These are phyloP conservation scores for Gaultheria prostrata DNA, from an alignment of 148 eudicot genomes.

Conservation along the genomic window DNA sequence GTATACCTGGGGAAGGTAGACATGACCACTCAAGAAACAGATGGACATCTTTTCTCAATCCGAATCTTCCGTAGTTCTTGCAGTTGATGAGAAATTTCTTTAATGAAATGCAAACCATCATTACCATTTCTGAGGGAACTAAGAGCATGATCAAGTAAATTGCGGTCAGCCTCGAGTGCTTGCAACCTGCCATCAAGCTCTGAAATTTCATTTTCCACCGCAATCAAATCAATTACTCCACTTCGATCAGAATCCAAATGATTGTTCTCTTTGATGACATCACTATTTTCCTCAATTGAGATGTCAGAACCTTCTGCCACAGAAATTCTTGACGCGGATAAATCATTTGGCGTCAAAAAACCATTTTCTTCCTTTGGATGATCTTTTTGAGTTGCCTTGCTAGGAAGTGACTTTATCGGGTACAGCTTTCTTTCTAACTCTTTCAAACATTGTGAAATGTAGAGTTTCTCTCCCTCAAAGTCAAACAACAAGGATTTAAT, in stretches of 20 bases:
- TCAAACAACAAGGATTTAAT: constrained; percentile 4
- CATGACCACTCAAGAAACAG: constrained; percentile 14
- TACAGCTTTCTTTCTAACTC: constrained; percentile 31
- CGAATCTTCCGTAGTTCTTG: constrained; percentile 33
- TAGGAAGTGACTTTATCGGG: neutral
- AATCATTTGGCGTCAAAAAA: constrained; percentile 10
- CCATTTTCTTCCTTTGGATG: constrained; percentile 19
- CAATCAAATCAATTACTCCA: constrained; percentile 11
- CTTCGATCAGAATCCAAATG: constrained; percentile 12
- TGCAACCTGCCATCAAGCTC: constrained; percentile 32
- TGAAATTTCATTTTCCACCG: constrained; percentile 28
- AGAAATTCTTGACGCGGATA: neutral
- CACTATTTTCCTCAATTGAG: constrained; percentile 16
- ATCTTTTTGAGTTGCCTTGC: neutral
- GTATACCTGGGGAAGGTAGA: constrained; percentile 20
- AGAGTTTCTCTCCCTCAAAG: constrained; percentile 31
- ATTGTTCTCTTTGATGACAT: constrained; percentile 13
- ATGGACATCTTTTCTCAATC: constrained; percentile 24
- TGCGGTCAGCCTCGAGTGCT: constrained; percentile 35
- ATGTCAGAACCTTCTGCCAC: constrained; percentile 7
- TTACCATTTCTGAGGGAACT: constrained; percentile 28
- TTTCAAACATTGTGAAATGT: constrained; percentile 31
- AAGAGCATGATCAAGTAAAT: constrained; percentile 30
- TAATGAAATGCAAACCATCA: constrained; percentile 31
- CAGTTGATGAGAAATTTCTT: constrained; percentile 31